These are phyloP conservation scores for Hymenoscyphus occultus DNA, from an alignment of 2,329 filamentous ascomycete species.

Conservation along the genomic window DNA sequence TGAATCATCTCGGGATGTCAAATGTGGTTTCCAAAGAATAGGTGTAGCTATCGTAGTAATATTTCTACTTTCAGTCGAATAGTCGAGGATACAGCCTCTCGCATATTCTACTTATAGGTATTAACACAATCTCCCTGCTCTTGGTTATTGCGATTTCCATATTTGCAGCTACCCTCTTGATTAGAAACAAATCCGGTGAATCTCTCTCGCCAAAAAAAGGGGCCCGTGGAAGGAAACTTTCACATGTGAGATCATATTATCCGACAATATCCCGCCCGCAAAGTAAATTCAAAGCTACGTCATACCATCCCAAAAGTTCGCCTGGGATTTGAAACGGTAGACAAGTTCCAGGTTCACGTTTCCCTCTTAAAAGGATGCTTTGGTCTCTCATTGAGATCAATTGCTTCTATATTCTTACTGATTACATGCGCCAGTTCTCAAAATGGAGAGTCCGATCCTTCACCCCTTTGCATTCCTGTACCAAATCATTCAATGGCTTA, in stretches of 20 bases:
- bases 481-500: conserved; percentile 61
- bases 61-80: too few species aligned
- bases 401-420: background rate
- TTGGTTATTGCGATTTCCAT: too few species aligned
- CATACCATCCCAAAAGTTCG: background rate
- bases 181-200: background rate
- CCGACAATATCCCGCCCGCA: background rate
- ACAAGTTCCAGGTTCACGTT: background rate
- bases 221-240: background rate
- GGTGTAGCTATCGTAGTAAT: too few species aligned
- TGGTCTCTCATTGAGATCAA: background rate
- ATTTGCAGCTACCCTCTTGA: too few species aligned
- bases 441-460: conserved; percentile 41
- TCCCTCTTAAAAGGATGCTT: background rate
- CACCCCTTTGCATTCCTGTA: conserved; percentile 61
- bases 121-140: too few species aligned
- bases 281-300: background rate
- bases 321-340: background rate
- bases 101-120: too few species aligned
- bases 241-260: background rate
- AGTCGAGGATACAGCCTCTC: too few species aligned
- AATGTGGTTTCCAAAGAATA: too few species aligned
- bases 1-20: too few species aligned
- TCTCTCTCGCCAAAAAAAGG: background rate
- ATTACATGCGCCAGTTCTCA: background rate